Conservation (phyloP, 2,329 filamentous ascomycete species). For the Paraconiothyrium brasiliense region DNA sequence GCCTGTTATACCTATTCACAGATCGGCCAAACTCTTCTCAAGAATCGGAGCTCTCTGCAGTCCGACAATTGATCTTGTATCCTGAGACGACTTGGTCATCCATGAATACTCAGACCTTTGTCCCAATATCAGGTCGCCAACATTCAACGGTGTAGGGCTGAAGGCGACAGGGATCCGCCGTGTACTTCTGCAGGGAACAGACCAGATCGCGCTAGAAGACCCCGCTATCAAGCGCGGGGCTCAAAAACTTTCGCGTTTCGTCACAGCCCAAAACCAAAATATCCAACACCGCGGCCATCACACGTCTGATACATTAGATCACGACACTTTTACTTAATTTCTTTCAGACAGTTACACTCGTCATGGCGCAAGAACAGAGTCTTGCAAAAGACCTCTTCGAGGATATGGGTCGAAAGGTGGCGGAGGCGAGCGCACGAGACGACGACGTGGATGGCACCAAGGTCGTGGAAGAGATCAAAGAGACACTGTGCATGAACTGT, state of each 20-base stretch:
- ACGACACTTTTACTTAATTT: not conserved
- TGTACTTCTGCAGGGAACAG: conserved; percentile 28
- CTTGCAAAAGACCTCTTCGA: conserved; percentile 61
- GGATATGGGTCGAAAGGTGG: conserved; percentile 61
- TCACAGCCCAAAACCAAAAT: conserved; percentile 34
- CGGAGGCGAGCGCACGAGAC: conserved; percentile 49
- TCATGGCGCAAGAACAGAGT: conserved; percentile 47
- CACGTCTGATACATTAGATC: not conserved
- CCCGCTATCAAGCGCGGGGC: conserved; percentile 44
- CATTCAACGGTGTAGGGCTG: conserved; percentile 36
- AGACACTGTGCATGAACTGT: conserved; percentile 65
- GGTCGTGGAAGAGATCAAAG: conserved; percentile 61
- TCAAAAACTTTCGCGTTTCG: conserved; percentile 43
- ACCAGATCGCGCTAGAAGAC: conserved; percentile 34
- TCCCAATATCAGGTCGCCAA: too few species aligned
- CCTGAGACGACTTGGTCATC: too few species aligned
- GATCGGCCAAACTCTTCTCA: too few species aligned
- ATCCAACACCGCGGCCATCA: conserved; percentile 16
- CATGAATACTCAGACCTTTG: too few species aligned
- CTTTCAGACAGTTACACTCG: conserved; percentile 16
- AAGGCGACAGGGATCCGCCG: conserved; percentile 27
- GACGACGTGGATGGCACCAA: conserved; percentile 53
- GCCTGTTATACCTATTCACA: too few species aligned
- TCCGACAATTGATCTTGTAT: too few species aligned
- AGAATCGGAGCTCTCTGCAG: too few species aligned